Base-by-base conservation (phyloP, 352 stramenopile genomes). In the Peronospora belbahrii region DNA sequence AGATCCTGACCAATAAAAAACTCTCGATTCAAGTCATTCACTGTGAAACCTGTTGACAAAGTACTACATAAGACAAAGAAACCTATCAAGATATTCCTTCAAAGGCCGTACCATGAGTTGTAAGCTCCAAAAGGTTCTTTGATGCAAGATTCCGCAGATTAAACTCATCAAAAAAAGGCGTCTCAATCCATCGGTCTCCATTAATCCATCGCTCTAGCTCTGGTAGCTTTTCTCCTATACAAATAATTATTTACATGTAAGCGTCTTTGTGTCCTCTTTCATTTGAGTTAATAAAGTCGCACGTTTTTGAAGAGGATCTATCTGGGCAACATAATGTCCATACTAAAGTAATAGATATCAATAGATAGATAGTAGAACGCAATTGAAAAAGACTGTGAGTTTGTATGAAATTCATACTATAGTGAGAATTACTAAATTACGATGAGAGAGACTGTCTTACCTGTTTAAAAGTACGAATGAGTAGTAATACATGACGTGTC, bases 1-100 rank as follows among this genome's bases (percentile, higher is more conserved):
- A 87, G 60, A 47, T 96, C 74, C 35, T 95, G 79, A 33, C 84
- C 83, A 28, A 97, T 91, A 58, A 96, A 95, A 43, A 97, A 94
- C 58, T 88, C 79, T 20, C 84, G 77, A 52, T 97, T 86, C 36
- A 97, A 65, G 44, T 97, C 92, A 17, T 55, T 79, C 10, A 70
- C 61, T 11, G 77, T 94, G 65, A 97, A 97, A 24, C 91, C 89
- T 85, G 74, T 23, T 43, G 20, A 18, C 3, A 33, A 36, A 45
- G 9, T 1, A 41, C 28, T 11, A 4, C 0, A 30, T 63, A 13
- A 59, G 41, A 48, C 4, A 9, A 41, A n/a, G n/a, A 11, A 41
- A 7, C n/a, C 6, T 34, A 5, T 33, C 22, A 23, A 31, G 14
- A 13, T 33, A 2, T 0, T 7, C 17, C 8, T 17, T n/a, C n/a